These are phyloP conservation scores for Rhizopogon vinicolor DNA, from an alignment of 768 basidiomycete species.

Conservation along the genomic window DNA sequence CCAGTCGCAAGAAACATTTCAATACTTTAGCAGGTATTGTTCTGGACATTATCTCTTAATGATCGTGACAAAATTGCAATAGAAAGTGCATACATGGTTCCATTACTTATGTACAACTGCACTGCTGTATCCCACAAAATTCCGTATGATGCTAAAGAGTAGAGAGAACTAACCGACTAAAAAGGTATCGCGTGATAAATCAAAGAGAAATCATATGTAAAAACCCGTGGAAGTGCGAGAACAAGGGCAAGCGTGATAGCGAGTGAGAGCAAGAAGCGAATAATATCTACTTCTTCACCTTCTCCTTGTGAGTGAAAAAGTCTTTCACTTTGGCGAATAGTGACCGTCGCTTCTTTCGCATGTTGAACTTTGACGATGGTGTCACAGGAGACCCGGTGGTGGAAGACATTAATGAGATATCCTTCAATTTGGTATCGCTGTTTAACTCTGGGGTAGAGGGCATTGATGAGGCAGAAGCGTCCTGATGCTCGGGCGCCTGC, in stretches of 20 bases:
- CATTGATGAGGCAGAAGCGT: background rate
- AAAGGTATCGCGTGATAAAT: constrained; percentile 16
- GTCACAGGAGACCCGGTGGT: constrained; percentile 13
- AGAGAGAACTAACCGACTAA: background rate
- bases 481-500: background rate
- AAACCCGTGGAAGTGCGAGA: background rate
- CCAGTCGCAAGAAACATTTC: background rate
- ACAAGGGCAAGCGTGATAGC: background rate
- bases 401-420: constrained; percentile 18
- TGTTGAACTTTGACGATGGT: constrained; percentile 33
- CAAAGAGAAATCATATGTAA: constrained; percentile 3
- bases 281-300: constrained; percentile 37
- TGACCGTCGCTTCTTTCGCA: constrained; percentile 49
- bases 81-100: constrained; percentile 1
- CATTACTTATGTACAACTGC: constrained; percentile 12
- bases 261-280: background rate
- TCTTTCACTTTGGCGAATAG: constrained; percentile 50
- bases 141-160: background rate
- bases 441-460: background rate
- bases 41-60: constrained; percentile 33
- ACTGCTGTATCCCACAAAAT: constrained; percentile 8
- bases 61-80: background rate
- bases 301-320: constrained; percentile 47
- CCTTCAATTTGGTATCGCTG: background rate
- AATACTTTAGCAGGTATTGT: constrained; percentile 35